Conservation (phyloP, 176 grass and related monocot species). For the Poa annua region DNA sequence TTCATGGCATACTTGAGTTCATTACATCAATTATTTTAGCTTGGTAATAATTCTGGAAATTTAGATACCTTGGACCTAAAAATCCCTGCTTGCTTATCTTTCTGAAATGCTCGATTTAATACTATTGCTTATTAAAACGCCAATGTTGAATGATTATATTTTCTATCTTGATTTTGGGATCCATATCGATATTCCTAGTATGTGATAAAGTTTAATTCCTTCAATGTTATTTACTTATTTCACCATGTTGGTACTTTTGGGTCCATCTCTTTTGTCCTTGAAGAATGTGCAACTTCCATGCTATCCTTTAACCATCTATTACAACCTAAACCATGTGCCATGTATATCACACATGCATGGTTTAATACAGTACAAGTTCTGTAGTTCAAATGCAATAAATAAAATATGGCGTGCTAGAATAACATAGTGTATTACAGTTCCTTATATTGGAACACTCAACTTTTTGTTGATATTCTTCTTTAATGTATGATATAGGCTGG, state of each 20-base stretch:
- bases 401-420: slow-evolving; percentile 17
- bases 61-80: slow-evolving; percentile 15
- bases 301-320: slow-evolving; percentile 21
- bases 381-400: slow-evolving; percentile 27
- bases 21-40: slow-evolving; percentile 23
- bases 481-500: slow-evolving; percentile 29
- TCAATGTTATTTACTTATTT: background rate
- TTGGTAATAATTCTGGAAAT: slow-evolving; percentile 18
- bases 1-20: slow-evolving; percentile 1
- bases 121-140: slow-evolving; percentile 16
- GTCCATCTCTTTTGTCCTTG: background rate
- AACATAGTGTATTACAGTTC: slow-evolving; percentile 15
- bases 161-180: slow-evolving; percentile 15
- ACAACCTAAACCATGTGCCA: background rate
- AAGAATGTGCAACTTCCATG: slow-evolving; percentile 18
- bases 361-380: slow-evolving; percentile 13
- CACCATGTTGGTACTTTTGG: slow-evolving; percentile 21
- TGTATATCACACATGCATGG: slow-evolving; percentile 8
- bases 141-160: slow-evolving; percentile 13
- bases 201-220: background rate
- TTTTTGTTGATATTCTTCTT: slow-evolving; percentile 28
- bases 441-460: background rate
- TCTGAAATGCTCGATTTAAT: slow-evolving; percentile 15
- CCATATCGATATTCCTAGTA: slow-evolving; percentile 31
- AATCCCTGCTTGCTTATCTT: background rate